Conservation (phyloP, 1,284 basidiomycete species). For the Ustilago crameri region DNA sequence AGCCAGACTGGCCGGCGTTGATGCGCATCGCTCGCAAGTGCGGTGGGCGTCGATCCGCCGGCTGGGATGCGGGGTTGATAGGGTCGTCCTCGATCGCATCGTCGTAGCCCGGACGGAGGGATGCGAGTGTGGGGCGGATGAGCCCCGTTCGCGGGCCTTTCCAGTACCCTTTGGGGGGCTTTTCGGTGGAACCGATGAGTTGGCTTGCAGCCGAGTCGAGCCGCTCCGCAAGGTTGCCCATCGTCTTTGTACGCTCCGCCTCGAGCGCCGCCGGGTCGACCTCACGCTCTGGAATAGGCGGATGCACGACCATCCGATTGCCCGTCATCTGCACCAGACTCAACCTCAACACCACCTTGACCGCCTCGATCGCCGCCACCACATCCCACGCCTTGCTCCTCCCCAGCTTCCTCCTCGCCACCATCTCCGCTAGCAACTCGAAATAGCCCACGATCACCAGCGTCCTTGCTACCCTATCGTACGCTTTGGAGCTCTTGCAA, state of each 20-base stretch:
- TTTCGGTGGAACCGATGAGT: background rate
- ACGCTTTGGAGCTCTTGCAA: slow-evolving; percentile 57
- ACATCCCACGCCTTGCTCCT: slow-evolving; percentile 66
- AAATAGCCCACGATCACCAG: slow-evolving; percentile 66
- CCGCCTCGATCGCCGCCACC: slow-evolving; percentile 68
- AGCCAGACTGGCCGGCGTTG: slow-evolving; percentile 45
- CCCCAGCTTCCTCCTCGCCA: slow-evolving; percentile 64
- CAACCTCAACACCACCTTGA: slow-evolving; percentile 68
- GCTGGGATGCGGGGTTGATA: background rate
- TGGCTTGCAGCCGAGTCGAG: slow-evolving; percentile 23
- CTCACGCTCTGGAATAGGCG: slow-evolving; percentile 67
- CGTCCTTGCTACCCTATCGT: slow-evolving; percentile 62
- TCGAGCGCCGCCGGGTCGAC: slow-evolving; percentile 65
- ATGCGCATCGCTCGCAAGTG: slow-evolving; percentile 37
- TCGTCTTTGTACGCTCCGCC: slow-evolving; percentile 37
- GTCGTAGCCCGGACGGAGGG: slow-evolving; percentile 48
- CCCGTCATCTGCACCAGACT: slow-evolving; percentile 67
- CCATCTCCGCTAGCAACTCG: slow-evolving; percentile 69
- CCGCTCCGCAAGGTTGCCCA: slow-evolving; percentile 30
- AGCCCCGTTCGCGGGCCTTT: slow-evolving; percentile 58
- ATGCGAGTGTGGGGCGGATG: slow-evolving; percentile 55
- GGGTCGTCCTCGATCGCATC: slow-evolving; percentile 10
- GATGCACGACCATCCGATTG: slow-evolving; percentile 65
- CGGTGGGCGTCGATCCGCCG: slow-evolving; percentile 21
- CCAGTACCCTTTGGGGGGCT: slow-evolving; percentile 50